These are phyloP conservation scores for Durusdinium trenchii DNA, from an alignment of 73 alveolate genomes.

Conservation along the genomic window DNA sequence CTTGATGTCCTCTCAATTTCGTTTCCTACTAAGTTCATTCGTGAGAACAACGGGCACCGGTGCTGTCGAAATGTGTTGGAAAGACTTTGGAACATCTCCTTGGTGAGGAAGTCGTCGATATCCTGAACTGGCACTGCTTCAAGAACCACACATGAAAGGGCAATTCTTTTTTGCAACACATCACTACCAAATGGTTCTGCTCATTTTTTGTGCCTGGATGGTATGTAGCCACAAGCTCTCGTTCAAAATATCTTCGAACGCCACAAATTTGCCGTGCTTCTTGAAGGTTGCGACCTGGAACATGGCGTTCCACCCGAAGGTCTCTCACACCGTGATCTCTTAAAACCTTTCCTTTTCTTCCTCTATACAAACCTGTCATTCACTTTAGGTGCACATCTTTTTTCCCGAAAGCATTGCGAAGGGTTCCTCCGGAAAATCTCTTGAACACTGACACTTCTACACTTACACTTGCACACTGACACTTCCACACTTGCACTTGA, in stretches of 20 bases:
- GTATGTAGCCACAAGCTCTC: conserved; percentile 67
- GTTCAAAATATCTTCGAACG: conserved; percentile 61
- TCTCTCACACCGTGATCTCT: background rate
- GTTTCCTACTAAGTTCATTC: background rate
- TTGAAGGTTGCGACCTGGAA: conserved; percentile 54
- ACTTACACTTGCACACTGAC: no score
- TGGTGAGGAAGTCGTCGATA: conserved; percentile 62
- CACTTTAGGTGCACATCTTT: no score
- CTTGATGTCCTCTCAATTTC: background rate
- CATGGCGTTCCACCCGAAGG: background rate
- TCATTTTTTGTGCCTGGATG: conserved; percentile 35
- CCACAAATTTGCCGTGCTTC: conserved; percentile 66
- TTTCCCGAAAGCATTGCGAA: no score
- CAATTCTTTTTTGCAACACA: no score
- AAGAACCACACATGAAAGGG: background rate
- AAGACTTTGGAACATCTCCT: background rate
- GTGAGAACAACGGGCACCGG: background rate
- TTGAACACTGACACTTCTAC: background rate
- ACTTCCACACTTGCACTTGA: no score
- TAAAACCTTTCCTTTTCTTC: no score
- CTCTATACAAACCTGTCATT: no score
- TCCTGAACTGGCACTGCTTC: background rate
- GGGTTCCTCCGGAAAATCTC: no score
- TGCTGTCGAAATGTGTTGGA: background rate
- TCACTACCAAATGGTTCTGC: background rate